A percentile compares a stretch with the other conserved stretches of the same genome.
phyloP scores from a whole-genome alignment of 2,329 filamentous ascomycete species.

The Boeremia exigua region DNA sequence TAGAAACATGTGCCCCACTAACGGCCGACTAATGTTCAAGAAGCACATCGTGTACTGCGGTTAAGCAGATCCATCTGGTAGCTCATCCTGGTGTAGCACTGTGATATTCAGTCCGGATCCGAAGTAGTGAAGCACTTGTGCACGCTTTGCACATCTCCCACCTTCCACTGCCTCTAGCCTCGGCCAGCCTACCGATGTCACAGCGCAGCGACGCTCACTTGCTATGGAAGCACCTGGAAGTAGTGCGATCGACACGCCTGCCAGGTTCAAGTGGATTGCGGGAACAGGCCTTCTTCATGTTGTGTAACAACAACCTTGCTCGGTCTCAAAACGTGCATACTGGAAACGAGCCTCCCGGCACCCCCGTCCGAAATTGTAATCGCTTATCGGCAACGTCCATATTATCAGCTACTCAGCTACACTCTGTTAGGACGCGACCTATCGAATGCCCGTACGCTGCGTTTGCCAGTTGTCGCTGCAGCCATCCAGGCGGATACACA shows the following conservation, averaged over 20 bases:
- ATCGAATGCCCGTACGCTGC: constrained; percentile 7
- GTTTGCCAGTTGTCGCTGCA: constrained; percentile 11
- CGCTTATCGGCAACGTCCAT: neutral
- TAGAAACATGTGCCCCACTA: no score
- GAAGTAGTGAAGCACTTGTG: no score
- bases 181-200: neutral
- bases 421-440: neutral
- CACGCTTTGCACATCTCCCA: neutral
- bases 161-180: neutral
- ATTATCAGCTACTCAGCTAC: neutral
- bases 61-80: no score
- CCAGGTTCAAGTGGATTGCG: neutral
- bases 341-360: neutral
- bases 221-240: neutral
- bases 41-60: no score
- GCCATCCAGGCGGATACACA: constrained; percentile 9
- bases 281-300: neutral
- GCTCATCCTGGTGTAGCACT: no score
- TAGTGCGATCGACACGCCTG: neutral
- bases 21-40: no score
- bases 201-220: no score
- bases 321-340: neutral
- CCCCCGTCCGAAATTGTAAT: neutral
- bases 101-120: no score
- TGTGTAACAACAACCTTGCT: neutral